These are phyloP conservation scores for Zygoascus bituminiphila DNA, from an alignment of 805 yeast genomes.

Conservation along the genomic window DNA sequence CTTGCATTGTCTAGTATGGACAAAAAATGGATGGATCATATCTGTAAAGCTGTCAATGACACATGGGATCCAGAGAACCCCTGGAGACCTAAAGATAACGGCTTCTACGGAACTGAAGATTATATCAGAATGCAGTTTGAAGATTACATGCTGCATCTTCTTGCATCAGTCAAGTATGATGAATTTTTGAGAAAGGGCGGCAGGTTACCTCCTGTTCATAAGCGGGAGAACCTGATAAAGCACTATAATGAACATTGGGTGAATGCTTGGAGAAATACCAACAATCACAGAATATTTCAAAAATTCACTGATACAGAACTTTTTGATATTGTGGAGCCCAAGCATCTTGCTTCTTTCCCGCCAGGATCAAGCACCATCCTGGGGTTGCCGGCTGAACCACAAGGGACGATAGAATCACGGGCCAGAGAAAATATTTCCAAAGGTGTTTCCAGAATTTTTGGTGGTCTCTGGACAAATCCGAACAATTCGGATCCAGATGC, in stretches of 20 bases:
- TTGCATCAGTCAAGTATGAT: conserved; percentile 64
- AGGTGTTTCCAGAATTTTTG: conserved; percentile 23
- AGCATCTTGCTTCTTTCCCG: conserved; percentile 25
- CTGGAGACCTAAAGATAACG: conserved; percentile 36
- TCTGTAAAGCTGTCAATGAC: conserved; percentile 42
- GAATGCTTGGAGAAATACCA: conserved; percentile 45
- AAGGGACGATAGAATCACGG: neutral
- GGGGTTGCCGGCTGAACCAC: neutral
- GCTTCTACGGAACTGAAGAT: conserved; percentile 74
- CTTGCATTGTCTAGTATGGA: conserved; percentile 52
- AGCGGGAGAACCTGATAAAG: conserved; percentile 31
- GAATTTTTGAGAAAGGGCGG: conserved; percentile 40
- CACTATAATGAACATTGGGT: conserved; percentile 42
- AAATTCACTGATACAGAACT: conserved; percentile 57
- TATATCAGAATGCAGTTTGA: conserved; percentile 82
- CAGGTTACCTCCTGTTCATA: conserved; percentile 24
- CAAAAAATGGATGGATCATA: conserved; percentile 60
- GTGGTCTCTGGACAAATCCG: conserved; percentile 20
- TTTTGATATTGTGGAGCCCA: conserved; percentile 51
- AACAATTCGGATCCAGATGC: neutral
- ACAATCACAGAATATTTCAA: conserved; percentile 48
- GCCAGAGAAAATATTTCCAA: neutral
- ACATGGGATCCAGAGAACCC: conserved; percentile 37
- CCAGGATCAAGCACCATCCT: neutral
- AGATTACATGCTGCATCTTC: conserved; percentile 72